These are phyloP conservation scores for Salix udensis DNA, from an alignment of 345 rosid genomes.

Conservation along the genomic window DNA sequence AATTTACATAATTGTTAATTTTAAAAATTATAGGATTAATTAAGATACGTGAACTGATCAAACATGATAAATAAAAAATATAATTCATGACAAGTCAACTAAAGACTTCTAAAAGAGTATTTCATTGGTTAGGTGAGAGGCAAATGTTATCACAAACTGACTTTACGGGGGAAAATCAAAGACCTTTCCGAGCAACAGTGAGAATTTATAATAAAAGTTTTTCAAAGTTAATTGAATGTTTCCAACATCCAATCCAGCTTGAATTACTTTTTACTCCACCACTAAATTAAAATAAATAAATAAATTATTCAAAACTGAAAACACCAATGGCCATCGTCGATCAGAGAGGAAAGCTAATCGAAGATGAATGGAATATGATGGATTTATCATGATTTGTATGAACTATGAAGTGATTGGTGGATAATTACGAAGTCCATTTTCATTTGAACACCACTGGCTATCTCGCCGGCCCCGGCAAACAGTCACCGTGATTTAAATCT, in stretches of 20 bases:
- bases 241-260: too few species aligned
- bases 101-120: neutral
- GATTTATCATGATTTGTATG: neutral
- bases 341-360: too few species aligned
- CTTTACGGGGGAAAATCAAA: neutral
- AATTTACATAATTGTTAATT: too few species aligned
- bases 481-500: neutral
- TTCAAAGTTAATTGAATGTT: too few species aligned
- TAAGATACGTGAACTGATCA: rapidly evolving
- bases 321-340: too few species aligned
- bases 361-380: too few species aligned
- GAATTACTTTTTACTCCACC: too few species aligned
- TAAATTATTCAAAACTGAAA: too few species aligned
- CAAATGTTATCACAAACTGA: neutral
- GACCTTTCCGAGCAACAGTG: neutral
- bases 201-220: too few species aligned
- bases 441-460: neutral
- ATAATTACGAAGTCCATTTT: neutral
- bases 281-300: too few species aligned
- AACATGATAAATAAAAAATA: too few species aligned
- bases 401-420: neutral
- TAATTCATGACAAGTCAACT: neutral
- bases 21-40: too few species aligned
- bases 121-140: constrained; percentile 5
- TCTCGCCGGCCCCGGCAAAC: neutral